Evolutionary conservation across 106 monocot genomes (phyloP), one percentile per base, ranked within the genome.

Genomic region (Agapanthus africanus): DNA sequence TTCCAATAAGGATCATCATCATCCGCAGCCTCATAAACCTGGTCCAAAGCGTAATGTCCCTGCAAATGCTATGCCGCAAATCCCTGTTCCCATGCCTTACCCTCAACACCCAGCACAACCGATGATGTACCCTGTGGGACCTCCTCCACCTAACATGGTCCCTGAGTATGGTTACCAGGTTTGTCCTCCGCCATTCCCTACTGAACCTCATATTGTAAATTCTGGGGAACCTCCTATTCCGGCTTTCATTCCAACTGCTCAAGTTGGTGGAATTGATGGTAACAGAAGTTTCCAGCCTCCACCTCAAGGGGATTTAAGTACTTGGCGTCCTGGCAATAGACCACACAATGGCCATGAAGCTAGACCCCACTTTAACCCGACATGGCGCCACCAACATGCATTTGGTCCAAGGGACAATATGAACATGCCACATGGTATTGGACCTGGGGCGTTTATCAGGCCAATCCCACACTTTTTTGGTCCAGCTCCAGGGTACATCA

Each of bases 51-150:
- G 74, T 47, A 65, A 77, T 70, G 49, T 54, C 9, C 72, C 75
- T 32, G 70, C 74, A 64, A 83, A 80, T 80, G 71, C 63, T 61
- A 67, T 73, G 11, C 77, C 84, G n/a, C 76, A 87, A 52, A 85
- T 84, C 27, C 78, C 82, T 69, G 59, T 61, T 50, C 79, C 80
- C 11, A 63, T 81, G 61, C 66, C 89, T 4, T 90, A 83, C 49
- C 71, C 82, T n/a, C 91, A 79, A 68, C 86, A 72, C 40, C 75
- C 81, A 40, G 69, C 75, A 37, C 93, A 76, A 37, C 93, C 76
- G 32, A 47, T 82, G 60, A 37, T 84, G 41, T 80, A 78, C 59
- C 84, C 82, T 61, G 68, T 78, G 6, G 44, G 78, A 19, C 81
- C 74, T 41, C 74, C 77, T 30, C 76, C 86, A 40, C 76, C 74